Evolutionary conservation across 2,329 filamentous ascomycete genomes (phyloP).

Genomic region (Calonectria montana): DNA sequence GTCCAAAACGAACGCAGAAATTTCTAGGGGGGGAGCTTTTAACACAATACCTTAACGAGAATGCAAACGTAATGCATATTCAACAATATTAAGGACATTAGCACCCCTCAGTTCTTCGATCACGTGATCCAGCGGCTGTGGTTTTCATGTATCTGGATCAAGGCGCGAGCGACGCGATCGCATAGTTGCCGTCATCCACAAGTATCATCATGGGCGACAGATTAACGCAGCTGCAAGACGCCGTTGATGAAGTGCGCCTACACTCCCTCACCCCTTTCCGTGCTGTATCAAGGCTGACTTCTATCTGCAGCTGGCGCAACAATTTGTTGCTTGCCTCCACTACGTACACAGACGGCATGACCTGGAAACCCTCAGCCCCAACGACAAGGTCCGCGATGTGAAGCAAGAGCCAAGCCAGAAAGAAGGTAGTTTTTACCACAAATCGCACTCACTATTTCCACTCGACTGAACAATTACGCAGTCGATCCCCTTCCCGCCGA

Average conservation of each 20-base stretch:
- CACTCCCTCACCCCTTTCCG: neutral
- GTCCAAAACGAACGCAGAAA: neutral
- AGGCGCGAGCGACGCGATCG: neutral
- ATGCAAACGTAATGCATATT: neutral
- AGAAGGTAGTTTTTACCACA: slow-evolving; percentile 55
- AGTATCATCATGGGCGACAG: slow-evolving; percentile 73
- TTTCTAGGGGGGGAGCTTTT: no score
- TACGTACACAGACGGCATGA: slow-evolving; percentile 77
- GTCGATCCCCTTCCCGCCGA: slow-evolving; percentile 72
- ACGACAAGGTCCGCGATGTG: slow-evolving; percentile 68
- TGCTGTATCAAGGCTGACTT: slow-evolving; percentile 8
- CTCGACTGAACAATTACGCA: slow-evolving; percentile 40
- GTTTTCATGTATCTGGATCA: neutral
- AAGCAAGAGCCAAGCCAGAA: slow-evolving; percentile 65
- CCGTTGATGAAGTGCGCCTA: slow-evolving; percentile 77
- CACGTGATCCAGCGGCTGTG: neutral
- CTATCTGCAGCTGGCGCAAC: slow-evolving; percentile 69
- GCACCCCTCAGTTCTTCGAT: neutral
- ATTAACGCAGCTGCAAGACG: slow-evolving; percentile 86
- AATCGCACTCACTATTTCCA: neutral
- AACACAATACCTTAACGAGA: neutral
- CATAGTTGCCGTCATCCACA: slow-evolving; percentile 13
- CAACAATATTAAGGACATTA: neutral
- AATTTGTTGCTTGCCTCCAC: slow-evolving; percentile 75
- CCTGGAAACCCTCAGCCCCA: slow-evolving; percentile 67